Percentiles rank a stretch among this genome's conserved stretches.
Conservation (phyloP, 192 early-diverging fungal species). For the Backusella tarrabulga region DNA sequence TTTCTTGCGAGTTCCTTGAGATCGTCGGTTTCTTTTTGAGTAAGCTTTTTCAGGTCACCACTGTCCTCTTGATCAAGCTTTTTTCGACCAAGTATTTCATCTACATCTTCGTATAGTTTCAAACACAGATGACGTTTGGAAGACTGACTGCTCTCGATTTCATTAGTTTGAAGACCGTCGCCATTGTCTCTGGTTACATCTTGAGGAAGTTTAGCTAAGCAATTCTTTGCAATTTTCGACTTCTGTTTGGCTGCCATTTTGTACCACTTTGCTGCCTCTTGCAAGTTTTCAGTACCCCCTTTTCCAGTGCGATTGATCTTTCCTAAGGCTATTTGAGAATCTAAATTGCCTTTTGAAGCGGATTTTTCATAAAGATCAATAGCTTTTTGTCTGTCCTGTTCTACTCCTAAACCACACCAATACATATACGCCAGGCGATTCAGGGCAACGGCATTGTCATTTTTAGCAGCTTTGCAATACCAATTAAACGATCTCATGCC, state of each 20-base stretch:
- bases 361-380: not conserved
- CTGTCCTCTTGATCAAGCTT: not conserved
- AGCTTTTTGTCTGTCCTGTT: not conserved
- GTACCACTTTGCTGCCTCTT: not conserved
- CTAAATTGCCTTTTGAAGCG: not conserved
- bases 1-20: not conserved
- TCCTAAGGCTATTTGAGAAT: not conserved
- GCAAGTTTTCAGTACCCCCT: not conserved
- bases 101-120: not conserved
- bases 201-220: not conserved
- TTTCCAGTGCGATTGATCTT: not conserved
- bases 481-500: not conserved
- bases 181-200: not conserved
- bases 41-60: not conserved
- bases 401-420: not conserved
- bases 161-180: not conserved
- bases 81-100: not conserved
- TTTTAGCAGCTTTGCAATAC: not conserved
- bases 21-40: not conserved
- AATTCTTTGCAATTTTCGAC: not conserved
- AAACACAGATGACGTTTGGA: not conserved
- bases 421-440: not conserved
- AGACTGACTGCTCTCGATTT: not conserved
- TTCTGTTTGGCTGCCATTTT: not conserved
- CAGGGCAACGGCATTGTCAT: not conserved